Evolutionary conservation across 2,329 filamentous ascomycete species (phyloP).

Genomic region (Fusarium albidum): DNA sequence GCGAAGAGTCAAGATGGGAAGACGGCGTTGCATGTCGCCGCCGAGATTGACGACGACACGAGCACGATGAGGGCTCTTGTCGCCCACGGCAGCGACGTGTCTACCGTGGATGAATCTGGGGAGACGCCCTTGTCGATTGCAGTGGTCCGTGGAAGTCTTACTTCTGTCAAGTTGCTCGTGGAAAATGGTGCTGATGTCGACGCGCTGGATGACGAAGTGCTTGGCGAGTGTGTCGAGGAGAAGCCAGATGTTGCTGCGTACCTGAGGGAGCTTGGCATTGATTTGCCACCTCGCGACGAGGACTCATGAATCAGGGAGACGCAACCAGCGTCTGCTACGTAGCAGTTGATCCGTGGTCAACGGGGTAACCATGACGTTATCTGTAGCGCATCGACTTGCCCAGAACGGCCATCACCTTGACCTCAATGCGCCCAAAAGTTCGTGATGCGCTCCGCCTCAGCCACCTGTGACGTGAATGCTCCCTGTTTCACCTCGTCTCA

Average conservation of each 20-base stretch:
- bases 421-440: too few relatives aligned
- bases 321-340: too few relatives aligned
- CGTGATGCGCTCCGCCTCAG: too few relatives aligned
- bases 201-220: constrained; percentile 1
- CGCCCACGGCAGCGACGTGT: neutral
- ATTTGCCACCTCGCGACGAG: constrained; percentile 4
- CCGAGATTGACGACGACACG: neutral
- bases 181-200: constrained; percentile 1
- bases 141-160: neutral
- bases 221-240: neutral
- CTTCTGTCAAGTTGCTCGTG: constrained; percentile 5
- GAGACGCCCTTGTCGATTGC: neutral
- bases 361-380: too few relatives aligned
- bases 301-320: too few relatives aligned
- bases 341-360: too few relatives aligned
- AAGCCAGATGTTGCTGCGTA: neutral
- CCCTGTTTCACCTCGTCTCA: too few relatives aligned
- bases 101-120: neutral
- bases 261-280: neutral
- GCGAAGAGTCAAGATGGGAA: neutral
- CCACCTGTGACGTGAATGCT: too few relatives aligned
- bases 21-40: constrained; percentile 11
- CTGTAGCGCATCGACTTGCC: too few relatives aligned
- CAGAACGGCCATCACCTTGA: too few relatives aligned
- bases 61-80: neutral